A percentile compares a stretch with the other conserved stretches of the same genome.
These are phyloP conservation scores for Triangularia verruculosa DNA, from an alignment of 2,329 filamentous ascomycete species.

Conservation along the genomic window DNA sequence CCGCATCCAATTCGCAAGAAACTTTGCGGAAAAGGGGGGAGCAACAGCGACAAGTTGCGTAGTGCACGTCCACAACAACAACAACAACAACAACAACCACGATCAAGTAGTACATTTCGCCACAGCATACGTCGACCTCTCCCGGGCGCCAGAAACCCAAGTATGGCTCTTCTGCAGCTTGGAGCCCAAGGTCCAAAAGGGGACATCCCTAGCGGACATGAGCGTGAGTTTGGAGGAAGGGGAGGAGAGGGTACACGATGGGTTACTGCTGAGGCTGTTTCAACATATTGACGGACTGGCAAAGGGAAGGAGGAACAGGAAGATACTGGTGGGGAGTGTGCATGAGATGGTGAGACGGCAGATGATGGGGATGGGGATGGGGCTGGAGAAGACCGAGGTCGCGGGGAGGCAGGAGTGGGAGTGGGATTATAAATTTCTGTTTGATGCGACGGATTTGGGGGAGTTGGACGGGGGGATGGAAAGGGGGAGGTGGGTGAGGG, in stretches of 20 bases:
- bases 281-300: conserved; percentile 28
- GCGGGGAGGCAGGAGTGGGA: conserved; percentile 31
- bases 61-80: conserved; percentile 35
- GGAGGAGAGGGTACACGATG: conserved; percentile 30
- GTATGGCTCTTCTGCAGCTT: conserved; percentile 59
- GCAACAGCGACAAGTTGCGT: conserved; percentile 43
- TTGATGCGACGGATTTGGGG: conserved; percentile 43
- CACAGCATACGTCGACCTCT: conserved; percentile 60
- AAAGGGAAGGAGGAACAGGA: not conserved
- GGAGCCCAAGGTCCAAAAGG: conserved; percentile 35
- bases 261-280: conserved; percentile 34
- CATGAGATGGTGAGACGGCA: conserved; percentile 36
- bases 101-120: conserved; percentile 45
- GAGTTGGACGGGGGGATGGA: not conserved
- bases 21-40: conserved; percentile 30
- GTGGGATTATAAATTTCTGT: conserved; percentile 57
- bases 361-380: conserved; percentile 29
- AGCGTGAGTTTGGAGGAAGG: not conserved
- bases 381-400: conserved; percentile 25
- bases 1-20: conserved; percentile 56
- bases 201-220: not conserved
- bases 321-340: conserved; percentile 38
- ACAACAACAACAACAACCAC: not conserved
- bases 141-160: conserved; percentile 60
- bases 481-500: conserved; percentile 35